Evolutionary conservation across 1,139 yeast genomes (phyloP).

Genomic region (Schizosaccharomyces versatilis): DNA sequence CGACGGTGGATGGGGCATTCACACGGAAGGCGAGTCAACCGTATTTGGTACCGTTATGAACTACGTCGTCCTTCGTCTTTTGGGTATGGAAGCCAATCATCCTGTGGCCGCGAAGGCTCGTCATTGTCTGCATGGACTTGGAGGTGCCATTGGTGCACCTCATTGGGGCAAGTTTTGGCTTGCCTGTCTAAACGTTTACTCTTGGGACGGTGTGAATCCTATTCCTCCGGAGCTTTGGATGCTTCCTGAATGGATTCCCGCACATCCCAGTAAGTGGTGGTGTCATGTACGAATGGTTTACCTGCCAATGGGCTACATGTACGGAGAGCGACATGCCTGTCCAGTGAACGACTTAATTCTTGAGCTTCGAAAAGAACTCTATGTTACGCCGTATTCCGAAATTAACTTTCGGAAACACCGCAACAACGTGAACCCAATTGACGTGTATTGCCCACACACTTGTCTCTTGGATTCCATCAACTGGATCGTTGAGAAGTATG

Average conservation of each 20-base stretch:
- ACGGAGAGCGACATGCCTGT: slow-evolving; percentile 31
- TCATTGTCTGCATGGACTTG: slow-evolving; percentile 34
- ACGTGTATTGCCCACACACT: slow-evolving; percentile 83
- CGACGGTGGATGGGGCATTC: slow-evolving; percentile 99
- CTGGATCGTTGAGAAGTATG: slow-evolving; percentile 37
- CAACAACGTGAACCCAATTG: slow-evolving; percentile 77
- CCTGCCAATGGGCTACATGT: slow-evolving; percentile 63
- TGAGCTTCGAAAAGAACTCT: slow-evolving; percentile 57
- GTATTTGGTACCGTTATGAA: slow-evolving; percentile 86
- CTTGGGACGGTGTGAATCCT: slow-evolving; percentile 95
- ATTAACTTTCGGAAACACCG: slow-evolving; percentile 53
- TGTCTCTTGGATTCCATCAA: slow-evolving; percentile 43
- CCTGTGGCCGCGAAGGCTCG: slow-evolving; percentile 67
- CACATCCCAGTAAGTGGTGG: slow-evolving; percentile 98
- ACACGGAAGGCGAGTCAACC: slow-evolving; percentile 74
- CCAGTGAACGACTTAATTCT: slow-evolving; percentile 40
- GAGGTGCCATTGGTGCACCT: slow-evolving; percentile 70
- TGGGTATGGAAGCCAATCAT: slow-evolving; percentile 56
- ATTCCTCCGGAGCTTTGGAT: slow-evolving; percentile 93
- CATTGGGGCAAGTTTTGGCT: slow-evolving; percentile 98
- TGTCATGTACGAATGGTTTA: slow-evolving; percentile 91
- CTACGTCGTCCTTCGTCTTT: slow-evolving; percentile 51
- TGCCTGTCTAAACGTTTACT: slow-evolving; percentile 53
- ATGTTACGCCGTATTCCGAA: slow-evolving; percentile 35
- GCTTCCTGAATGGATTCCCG: slow-evolving; percentile 55